Base-by-base conservation (phyloP, 2,329 filamentous ascomycete genomes). In the Tricladium varicosporioides region DNA sequence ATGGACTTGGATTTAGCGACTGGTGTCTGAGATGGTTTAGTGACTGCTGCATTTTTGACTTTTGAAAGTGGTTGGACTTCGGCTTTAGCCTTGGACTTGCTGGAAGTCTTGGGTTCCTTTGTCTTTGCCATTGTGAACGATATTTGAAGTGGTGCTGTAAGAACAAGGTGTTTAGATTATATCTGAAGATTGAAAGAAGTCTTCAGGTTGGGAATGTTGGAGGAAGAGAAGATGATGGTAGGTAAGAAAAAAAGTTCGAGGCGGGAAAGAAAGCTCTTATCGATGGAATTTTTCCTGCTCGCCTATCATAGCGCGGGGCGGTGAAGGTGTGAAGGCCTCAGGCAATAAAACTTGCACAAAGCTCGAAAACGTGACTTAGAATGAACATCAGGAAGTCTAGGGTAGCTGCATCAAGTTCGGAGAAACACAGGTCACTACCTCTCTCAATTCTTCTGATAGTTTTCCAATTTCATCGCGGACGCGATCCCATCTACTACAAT, bases 1-100 rank as follows among this genome's bases (percentile, higher is more conserved):
- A 83, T 71, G 63, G 85, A 79, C 80, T 88, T 88, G 67, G 83
- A 80, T 78, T 88, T 88, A 60, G 79, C 75, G 75, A 85, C 87
- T 70, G 84, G 75, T 63, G 80, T 81, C 72, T 87, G 80, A 60
- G 82, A 78, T 53, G 85, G 71, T 80, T 91, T 92, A 76, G 81
- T 82, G 68, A 89, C 79, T 63, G 82, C 82, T 65, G 79, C 85
- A 66, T 80, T 80, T 79, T 89, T 90, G 74, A 86, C 84, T 65
- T 75, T 70, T 68, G 76, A 73, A 66, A 78, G 70, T 60, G 76
- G 71, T 69, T 80, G 78, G 68, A 76, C 73, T 64, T 80, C 77
- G 68, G 78, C 68, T 64, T 74, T 72, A 68, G 78, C 68, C 65
- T 74, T 72, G 61, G 67, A 70, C 76, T 83, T 83, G 64, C 74